Conservation (phyloP, 176 grass and related monocot species). For the Aegilops umbellulata region DNA sequence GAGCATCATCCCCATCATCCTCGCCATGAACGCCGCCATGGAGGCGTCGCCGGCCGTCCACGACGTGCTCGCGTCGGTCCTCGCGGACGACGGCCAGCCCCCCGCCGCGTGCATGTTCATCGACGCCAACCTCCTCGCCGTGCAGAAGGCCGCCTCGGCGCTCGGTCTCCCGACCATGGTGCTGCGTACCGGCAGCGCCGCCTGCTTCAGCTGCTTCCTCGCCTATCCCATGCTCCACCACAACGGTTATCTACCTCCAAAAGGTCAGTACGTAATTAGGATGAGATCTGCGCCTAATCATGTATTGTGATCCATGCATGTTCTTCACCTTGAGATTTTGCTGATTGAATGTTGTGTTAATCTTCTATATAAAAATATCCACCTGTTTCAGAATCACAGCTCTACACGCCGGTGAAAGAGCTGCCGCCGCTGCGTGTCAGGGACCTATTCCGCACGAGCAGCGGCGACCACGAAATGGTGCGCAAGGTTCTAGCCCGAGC, state of each 20-base stretch:
- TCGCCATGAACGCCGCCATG: slow-evolving; percentile 35
- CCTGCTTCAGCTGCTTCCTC: slow-evolving; percentile 8
- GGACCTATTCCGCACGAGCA: slow-evolving; percentile 10
- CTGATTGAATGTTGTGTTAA: background rate
- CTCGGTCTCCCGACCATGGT: slow-evolving; percentile 20
- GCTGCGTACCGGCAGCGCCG: slow-evolving; percentile 16
- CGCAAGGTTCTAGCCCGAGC: background rate
- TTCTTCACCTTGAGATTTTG: background rate
- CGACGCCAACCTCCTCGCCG: slow-evolving; percentile 20
- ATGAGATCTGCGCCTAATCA: too few relatives aligned
- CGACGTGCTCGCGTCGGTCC: background rate
- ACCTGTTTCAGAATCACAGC: background rate
- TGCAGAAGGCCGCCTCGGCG: background rate
- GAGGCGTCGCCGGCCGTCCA: background rate
- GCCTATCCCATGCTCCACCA: slow-evolving; percentile 30
- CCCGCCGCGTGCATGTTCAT: slow-evolving; percentile 17
- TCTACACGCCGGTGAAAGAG: slow-evolving; percentile 25
- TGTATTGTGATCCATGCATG: too few relatives aligned
- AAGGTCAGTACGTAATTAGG: slow-evolving; percentile 4
- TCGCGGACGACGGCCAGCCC: background rate
- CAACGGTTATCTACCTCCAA: slow-evolving; percentile 32
- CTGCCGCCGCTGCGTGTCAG: slow-evolving; percentile 30
- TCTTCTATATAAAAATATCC: background rate
- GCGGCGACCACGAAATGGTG: background rate
- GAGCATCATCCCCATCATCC: background rate